Evolutionary conservation across 2,329 filamentous ascomycete species (phyloP).

Genomic region (Ophiostoma himal-ulmi): DNA sequence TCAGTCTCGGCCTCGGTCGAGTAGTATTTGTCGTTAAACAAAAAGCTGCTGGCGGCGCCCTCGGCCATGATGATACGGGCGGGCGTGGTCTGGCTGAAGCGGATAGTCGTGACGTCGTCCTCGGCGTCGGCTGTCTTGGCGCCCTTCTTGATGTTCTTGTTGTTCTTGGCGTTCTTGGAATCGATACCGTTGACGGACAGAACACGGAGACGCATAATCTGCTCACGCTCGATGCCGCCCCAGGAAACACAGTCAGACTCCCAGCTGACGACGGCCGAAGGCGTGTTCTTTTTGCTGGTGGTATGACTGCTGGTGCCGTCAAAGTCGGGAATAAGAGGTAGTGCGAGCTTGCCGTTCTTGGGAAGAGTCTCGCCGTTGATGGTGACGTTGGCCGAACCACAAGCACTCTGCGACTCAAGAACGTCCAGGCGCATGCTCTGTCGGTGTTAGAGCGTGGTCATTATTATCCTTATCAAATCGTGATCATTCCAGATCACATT

Average conservation of each 20-base stretch:
- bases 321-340: slow-evolving; percentile 36
- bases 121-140: slow-evolving; percentile 27
- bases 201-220: slow-evolving; percentile 42
- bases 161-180: slow-evolving; percentile 27
- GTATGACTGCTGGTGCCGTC: neutral
- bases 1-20: slow-evolving; percentile 5
- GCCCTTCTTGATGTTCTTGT: slow-evolving; percentile 18
- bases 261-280: slow-evolving; percentile 42
- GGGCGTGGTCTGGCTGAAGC: slow-evolving; percentile 44
- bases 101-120: slow-evolving; percentile 31
- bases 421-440: slow-evolving; percentile 42
- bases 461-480: neutral
- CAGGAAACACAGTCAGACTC: slow-evolving; percentile 42
- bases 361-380: slow-evolving; percentile 42
- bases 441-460: neutral
- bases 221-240: slow-evolving; percentile 38
- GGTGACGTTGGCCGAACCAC: slow-evolving; percentile 43
- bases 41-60: slow-evolving; percentile 35
- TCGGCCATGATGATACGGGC: slow-evolving; percentile 41
- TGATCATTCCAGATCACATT: neutral
- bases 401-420: slow-evolving; percentile 41
- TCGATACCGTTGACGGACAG: slow-evolving; percentile 38
- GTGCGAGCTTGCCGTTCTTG: slow-evolving; percentile 40
- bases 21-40: slow-evolving; percentile 20
- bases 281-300: slow-evolving; percentile 22